Evolutionary conservation across 257 asterid species (phyloP).

Genomic region (Plantago ovata): DNA sequence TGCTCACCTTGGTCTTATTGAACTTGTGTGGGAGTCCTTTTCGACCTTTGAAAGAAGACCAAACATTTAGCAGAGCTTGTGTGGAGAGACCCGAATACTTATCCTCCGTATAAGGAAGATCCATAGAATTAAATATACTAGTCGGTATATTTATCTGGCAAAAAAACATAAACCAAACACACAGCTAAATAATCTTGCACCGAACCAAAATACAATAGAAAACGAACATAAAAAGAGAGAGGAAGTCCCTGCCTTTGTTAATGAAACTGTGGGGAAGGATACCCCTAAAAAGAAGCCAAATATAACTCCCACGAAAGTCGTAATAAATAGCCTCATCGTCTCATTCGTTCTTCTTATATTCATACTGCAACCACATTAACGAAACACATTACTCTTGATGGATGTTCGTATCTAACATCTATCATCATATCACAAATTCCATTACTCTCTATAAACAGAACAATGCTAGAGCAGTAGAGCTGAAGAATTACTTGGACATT

Average conservation of each 20-base stretch:
- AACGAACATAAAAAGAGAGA: neutral
- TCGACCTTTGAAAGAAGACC: conserved; percentile 66
- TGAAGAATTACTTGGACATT: conserved; percentile 25
- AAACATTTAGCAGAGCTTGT: conserved; percentile 70
- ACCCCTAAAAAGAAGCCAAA: conserved; percentile 85
- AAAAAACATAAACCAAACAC: conserved; percentile 16
- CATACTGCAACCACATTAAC: conserved; percentile 36
- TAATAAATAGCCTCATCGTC: conserved; percentile 73
- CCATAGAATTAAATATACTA: conserved; percentile 59
- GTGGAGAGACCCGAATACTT: conserved; percentile 82
- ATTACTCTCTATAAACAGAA: neutral
- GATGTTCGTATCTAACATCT: neutral
- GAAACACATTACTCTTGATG: conserved; percentile 11
- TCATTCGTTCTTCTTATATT: conserved; percentile 60
- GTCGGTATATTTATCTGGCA: conserved; percentile 54
- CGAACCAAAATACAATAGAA: neutral
- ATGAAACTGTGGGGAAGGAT: conserved; percentile 64
- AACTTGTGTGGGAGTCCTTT: conserved; percentile 37
- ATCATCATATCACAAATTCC: conserved; percentile 2
- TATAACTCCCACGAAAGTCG: conserved; percentile 76
- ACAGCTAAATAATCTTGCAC: conserved; percentile 4
- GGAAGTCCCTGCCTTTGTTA: conserved; percentile 62
- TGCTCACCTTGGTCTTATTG: conserved; percentile 49
- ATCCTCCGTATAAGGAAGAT: conserved; percentile 61
- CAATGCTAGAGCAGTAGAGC: conserved; percentile 19